Base-by-base conservation (phyloP, 2,329 filamentous ascomycete genomes). In the Stagonosporopsis cucurbitacearum region DNA sequence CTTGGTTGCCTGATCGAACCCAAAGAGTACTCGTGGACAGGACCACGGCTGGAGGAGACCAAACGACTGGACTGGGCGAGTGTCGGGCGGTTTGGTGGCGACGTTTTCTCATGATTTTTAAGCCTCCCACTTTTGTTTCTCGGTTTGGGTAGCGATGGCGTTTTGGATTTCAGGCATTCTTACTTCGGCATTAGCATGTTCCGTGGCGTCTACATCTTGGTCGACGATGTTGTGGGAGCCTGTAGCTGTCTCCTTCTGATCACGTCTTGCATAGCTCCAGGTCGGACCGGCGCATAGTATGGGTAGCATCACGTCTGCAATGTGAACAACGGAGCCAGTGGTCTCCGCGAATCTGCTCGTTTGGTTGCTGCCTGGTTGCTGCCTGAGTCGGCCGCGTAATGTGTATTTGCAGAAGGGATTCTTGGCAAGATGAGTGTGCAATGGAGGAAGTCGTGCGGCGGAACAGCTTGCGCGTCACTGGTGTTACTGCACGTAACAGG, bases 1-100 rank as follows among this genome's bases (percentile, higher is more conserved):
- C 75, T 93, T 28, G 90, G 90, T 2, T 72, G 76, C 54, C 60
- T 78, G 15, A 66, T 69, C 8, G 69, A 75, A 9, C 69, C 68
- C n/a, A 68, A 69, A 51, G 56, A 67, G 25, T 69, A 80, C 48
- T 70, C 68, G 15, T 82, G 80, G 80, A 68, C 72, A 22, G 80
- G 79, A 6, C 68, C 75, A 54, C 74, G 75, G 56, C 69, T 79
- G 3, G 76, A 75, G 54, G 78, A 80, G 41, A 73, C 71, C 25
- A 78, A 76, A 62, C 77, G 75, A 56, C 75, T 79, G 28, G 80
- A 81, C 50, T 78, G 79, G 70, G 77, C 80, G 36, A 81, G 78
- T 41, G 79, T 82, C 28, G 80, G 80, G 43, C 71, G 79, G 50
- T 76, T 70, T 68, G 80, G 80, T 26, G 80, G 80, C 19, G 80